These are phyloP conservation scores for Amanita rubescens DNA, from an alignment of 768 basidiomycete species.

Conservation along the genomic window DNA sequence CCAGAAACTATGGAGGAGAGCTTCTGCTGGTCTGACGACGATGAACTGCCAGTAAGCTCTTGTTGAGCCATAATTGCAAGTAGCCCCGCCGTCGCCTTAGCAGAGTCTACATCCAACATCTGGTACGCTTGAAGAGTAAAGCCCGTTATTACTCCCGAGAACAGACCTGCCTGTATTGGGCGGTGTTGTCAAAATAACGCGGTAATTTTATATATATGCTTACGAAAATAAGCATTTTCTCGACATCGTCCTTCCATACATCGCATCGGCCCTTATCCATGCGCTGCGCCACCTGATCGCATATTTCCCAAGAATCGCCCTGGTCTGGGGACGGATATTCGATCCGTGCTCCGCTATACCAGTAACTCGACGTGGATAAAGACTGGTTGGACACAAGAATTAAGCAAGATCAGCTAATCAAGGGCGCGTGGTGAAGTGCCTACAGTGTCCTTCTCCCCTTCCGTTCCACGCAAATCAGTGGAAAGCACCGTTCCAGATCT, in stretches of 20 bases:
- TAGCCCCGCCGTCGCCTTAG: conserved; percentile 3
- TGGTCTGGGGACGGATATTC: neutral
- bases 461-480: neutral
- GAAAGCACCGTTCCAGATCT: neutral
- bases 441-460: neutral
- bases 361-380: neutral
- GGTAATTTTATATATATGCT: neutral
- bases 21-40: neutral
- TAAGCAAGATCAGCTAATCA: too few species aligned
- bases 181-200: neutral
- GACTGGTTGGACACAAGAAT: neutral
- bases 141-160: conserved; percentile 17
- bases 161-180: conserved; percentile 16
- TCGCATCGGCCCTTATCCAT: conserved; percentile 8
- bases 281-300: neutral
- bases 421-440: too few species aligned
- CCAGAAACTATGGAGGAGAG: neutral
- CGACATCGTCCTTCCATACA: conserved; percentile 13
- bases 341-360: neutral
- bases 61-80: neutral
- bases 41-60: neutral
- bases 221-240: conserved; percentile 17
- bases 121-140: conserved; percentile 16
- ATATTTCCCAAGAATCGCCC: neutral
- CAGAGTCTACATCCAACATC: conserved; percentile 12